Base-by-base conservation (phyloP, 2,329 filamentous ascomycete genomes). In the Mariannaea elegans region DNA sequence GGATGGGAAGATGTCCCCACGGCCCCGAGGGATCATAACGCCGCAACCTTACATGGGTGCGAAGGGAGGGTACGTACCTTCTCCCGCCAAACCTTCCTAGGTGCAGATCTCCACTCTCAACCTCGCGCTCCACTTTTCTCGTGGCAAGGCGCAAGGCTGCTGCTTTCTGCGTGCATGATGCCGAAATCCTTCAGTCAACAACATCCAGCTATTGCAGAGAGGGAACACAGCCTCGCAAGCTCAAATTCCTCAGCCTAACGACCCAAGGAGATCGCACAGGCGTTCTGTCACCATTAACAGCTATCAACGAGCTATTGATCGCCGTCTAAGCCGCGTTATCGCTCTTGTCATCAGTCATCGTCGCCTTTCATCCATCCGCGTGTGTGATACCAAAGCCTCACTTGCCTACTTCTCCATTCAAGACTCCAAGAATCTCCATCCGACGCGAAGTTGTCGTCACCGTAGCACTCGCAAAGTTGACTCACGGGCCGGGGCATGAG, bases 101-200 rank as follows among this genome's bases (percentile, higher is more conserved):
- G 24, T 9, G 24, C 24, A 24, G 32, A 23, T 42, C 56, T 41
- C 56, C 56, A 59, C 56, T 53, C 29, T 49, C n/a, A 48, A 53
- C 56, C 23, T 44, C 56, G 13, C 8, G 45, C 31, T 32, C 56
- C 56, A 49, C 56, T 55, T 55, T 48, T 36, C 18, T 14, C 50
- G 55, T 42, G 59, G 59, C 27, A 39, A 29, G 44, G 29, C 47
- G 24, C 50, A 53, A 64, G 47, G 61, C 50, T 57, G 38, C 18
- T 7, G 34, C 41, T 47, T 39, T 59, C 47, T 19, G 32, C 49
- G 8, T 54, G 58, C 61, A 56, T 47, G 47, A 45, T 41, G 29
- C 14, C 36, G 32, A 58, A 61, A 48, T 42, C 44, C 60, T n/a
- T 59, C 50, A 47, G 48, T 50, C 57, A 45, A 49, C 61, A 19